Evolutionary conservation across 2,329 filamentous ascomycete species (phyloP), one percentile per base, ranked within the genome.

Genomic region (Apiospora arundinis): DNA sequence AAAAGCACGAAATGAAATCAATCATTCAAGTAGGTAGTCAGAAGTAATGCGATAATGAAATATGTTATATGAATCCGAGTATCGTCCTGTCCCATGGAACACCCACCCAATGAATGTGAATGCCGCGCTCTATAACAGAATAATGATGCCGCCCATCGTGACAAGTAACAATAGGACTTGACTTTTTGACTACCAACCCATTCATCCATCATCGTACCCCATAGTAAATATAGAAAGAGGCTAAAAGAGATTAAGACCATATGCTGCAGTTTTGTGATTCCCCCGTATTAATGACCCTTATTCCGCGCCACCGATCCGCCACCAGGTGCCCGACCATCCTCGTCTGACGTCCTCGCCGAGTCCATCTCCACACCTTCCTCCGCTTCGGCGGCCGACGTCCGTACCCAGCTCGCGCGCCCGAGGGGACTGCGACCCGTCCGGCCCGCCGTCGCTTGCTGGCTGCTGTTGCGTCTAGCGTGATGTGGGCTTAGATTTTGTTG

Each of bases 351-450:
- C 21, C 56, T 21, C 56, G 56, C 40, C 14, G 44, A 45, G 14
- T 46, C 65, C 65, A 67, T 45, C 25, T 67, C 42, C n/a, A 45
- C 8, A 9, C 44, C 40, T 11, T 67, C 65, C 12, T 67, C 42
- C 2, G 2, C 42, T 2, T 4, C 40, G 9, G 14, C 65, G 9
- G n/a, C 74, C 18, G 77, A 74, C 0, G 77, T 76, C 25, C 77
- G 76, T 67, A 81, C 75, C 74, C 80, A 82, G 72, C 82, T 82
- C 21, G 76, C 74, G 28, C 80, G 77, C 1, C 81, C 80, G 5
- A 85, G 77, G 5, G 83, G 83, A 70, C 83, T 85, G 42, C 81
- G 78, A 5, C 80, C 82, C 2, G 77, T 76, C 44, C 78, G 70
- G 63, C 70, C 71, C 56, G 76, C 75, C 56, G 45, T n/a, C 18